These are phyloP conservation scores for Flueggea neowawraea DNA, from an alignment of 441 rosid species.

Conservation along the genomic window DNA sequence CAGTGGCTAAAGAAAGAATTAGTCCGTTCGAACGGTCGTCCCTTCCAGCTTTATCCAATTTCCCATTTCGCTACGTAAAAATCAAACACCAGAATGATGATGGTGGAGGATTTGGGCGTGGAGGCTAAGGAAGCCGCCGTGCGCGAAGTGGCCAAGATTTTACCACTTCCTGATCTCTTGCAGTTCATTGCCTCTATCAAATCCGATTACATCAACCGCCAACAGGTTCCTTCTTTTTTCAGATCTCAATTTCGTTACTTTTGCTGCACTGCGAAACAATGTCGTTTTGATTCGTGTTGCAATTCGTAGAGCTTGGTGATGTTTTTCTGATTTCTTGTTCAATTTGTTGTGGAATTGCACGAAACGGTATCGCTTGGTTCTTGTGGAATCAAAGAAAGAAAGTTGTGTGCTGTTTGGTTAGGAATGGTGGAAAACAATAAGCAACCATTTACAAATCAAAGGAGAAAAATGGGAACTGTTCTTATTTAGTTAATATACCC, in stretches of 20 bases:
- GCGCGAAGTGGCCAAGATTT: conserved; percentile 93
- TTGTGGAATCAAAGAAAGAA: too few relatives aligned
- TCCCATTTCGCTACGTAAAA: too few relatives aligned
- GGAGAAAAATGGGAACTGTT: too few relatives aligned
- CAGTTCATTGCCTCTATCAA: conserved; percentile 82
- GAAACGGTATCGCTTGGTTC: too few relatives aligned
- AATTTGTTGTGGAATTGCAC: too few relatives aligned
- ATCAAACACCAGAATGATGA: conserved; percentile 30
- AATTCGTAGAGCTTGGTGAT: not conserved
- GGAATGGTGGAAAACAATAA: too few relatives aligned
- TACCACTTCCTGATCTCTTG: conserved; percentile 86
- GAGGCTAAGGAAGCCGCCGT: conserved; percentile 99
- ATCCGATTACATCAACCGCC: conserved; percentile 94
- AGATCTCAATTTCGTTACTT: not conserved
- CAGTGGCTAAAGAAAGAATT: too few relatives aligned
- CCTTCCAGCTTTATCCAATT: too few relatives aligned
- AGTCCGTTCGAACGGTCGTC: too few relatives aligned
- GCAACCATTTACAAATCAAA: too few relatives aligned
- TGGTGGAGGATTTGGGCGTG: conserved; percentile 95
- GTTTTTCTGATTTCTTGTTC: too few relatives aligned
- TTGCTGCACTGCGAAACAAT: not conserved
- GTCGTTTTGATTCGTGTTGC: not conserved
- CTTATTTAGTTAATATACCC: not conserved
- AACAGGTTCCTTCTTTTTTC: conserved; percentile 51
- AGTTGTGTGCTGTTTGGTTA: too few relatives aligned